A percentile compares a stretch with the other conserved stretches of the same genome.
Evolutionary conservation across 805 yeast species (phyloP).

Genomic region (Limtongozyma cylindracea): DNA sequence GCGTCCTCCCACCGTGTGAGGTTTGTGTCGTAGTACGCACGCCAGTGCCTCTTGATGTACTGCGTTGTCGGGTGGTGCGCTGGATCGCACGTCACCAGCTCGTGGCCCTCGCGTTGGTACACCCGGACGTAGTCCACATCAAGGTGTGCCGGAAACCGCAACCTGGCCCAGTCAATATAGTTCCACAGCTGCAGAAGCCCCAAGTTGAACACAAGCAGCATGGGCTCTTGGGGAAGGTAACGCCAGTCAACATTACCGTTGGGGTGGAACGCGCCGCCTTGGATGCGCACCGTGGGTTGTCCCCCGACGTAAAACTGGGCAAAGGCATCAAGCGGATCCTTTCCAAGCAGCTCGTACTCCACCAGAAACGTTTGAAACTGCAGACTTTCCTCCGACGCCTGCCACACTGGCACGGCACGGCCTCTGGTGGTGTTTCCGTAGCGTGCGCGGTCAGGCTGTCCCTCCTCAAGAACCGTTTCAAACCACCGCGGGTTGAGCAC

Average conservation of each 20-base stretch:
- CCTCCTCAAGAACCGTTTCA: constrained; percentile 3
- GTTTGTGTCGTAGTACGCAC: constrained; percentile 48
- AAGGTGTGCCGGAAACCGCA: constrained; percentile 58
- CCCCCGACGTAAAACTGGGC: constrained; percentile 10
- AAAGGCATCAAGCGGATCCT: constrained; percentile 8
- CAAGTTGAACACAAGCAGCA: constrained; percentile 69
- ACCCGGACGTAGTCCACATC: constrained; percentile 68
- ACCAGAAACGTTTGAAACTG: constrained; percentile 10
- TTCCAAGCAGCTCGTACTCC: constrained; percentile 11
- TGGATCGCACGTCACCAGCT: constrained; percentile 68
- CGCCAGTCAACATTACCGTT: constrained; percentile 82
- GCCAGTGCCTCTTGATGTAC: constrained; percentile 46
- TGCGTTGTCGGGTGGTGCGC: constrained; percentile 61
- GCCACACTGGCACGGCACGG: too few species aligned
- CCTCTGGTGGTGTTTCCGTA: too few species aligned
- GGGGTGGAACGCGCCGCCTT: constrained; percentile 12
- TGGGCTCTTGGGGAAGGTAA: constrained; percentile 68
- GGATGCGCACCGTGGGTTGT: constrained; percentile 6
- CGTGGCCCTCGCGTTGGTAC: constrained; percentile 57
- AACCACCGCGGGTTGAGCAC: constrained; percentile 12
- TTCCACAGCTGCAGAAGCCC: constrained; percentile 90
- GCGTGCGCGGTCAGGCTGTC: too few species aligned
- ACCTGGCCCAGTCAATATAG: constrained; percentile 69
- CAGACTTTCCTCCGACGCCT: too few species aligned
- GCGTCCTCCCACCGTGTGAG: constrained; percentile 51